Evolutionary conservation across 2,329 filamentous ascomycete genomes (phyloP), one percentile per base, ranked within the genome.

Genomic region (Ceratocystis alfenasii): DNA sequence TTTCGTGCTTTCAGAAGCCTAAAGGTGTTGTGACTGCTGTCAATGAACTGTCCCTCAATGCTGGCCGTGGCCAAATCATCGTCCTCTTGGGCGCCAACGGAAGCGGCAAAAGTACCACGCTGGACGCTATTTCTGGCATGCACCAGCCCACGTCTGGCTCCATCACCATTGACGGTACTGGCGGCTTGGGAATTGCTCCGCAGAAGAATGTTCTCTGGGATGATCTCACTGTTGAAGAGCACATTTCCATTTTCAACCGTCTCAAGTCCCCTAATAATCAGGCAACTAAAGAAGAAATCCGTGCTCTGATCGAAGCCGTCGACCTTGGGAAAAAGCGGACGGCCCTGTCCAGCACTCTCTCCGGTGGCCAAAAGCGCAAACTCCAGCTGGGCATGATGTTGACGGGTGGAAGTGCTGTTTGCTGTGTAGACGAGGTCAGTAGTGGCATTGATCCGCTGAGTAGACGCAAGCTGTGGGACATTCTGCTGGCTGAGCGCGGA

Each of bases 151-250:
- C 89, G 0, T 84, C 82, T 67, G 92, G 92, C 2, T 80, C 80
- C 2, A 94, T 96, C 69, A 83, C 83, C 28, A 86, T 96, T 59
- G 86, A 92, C 69, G 87, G 86, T 0, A 86, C 84, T 8, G 89
- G 89, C 8, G 90, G 89, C 0, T 81, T 96, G 22, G 92, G 92
- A 15, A 86, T 95, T 53, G 93, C 90, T 66, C 92, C 92, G 0
- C 92, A 96, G 73, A 92, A 93, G 78, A 96, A 96, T 71, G 92
- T 96, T 5, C 81, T 96, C 41, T 96, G 92, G 91, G 88, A 93
- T 70, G 87, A 91, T 67, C 77, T 96, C 65, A 95, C 89, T 0
- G 90, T 95, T 0, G 83, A 86, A 71, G 90, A 96, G 74, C 92
- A 96, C 71, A 84, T 96, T 17, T 76, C 77, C 8, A 89, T 95